phyloP scores from a whole-genome alignment of 2,329 filamentous ascomycete genomes.

The Aureobasidium vineae region DNA sequence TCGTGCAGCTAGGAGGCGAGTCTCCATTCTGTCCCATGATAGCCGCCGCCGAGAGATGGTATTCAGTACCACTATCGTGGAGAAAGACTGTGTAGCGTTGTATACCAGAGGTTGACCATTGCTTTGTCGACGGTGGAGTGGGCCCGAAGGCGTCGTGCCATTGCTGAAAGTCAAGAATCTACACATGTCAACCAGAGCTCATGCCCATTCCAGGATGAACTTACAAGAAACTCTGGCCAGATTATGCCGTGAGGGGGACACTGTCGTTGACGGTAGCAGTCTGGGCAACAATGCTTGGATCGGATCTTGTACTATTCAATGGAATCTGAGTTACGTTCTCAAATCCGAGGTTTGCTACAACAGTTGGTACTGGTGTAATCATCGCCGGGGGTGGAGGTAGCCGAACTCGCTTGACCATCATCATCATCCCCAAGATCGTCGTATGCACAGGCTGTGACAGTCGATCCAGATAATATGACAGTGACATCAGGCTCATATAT shows the following conservation, averaged over 20 bases:
- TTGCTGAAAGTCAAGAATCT: not conserved
- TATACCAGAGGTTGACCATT: not conserved
- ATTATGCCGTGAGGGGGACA: not conserved
- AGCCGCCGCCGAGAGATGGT: not conserved
- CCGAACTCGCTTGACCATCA: not conserved
- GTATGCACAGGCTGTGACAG: constrained; percentile 3
- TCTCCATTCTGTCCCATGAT: not conserved
- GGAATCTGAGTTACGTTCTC: not conserved
- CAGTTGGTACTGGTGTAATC: not conserved
- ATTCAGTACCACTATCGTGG: not conserved
- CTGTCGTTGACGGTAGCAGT: not conserved
- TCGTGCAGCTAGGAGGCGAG: not conserved
- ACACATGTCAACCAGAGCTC: not conserved
- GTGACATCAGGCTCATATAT: not conserved
- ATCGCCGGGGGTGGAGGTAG: not conserved
- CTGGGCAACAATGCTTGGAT: not conserved
- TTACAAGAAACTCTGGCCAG: not conserved
- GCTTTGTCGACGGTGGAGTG: not conserved
- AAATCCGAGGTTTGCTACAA: not conserved
- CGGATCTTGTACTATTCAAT: not conserved
- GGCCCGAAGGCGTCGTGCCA: not conserved
- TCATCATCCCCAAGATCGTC: not conserved
- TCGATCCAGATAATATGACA: not conserved
- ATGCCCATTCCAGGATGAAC: not conserved
- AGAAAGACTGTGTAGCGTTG: constrained; percentile 1